Conservation (phyloP, 129 eudicot species). For the Tagetes erecta region DNA sequence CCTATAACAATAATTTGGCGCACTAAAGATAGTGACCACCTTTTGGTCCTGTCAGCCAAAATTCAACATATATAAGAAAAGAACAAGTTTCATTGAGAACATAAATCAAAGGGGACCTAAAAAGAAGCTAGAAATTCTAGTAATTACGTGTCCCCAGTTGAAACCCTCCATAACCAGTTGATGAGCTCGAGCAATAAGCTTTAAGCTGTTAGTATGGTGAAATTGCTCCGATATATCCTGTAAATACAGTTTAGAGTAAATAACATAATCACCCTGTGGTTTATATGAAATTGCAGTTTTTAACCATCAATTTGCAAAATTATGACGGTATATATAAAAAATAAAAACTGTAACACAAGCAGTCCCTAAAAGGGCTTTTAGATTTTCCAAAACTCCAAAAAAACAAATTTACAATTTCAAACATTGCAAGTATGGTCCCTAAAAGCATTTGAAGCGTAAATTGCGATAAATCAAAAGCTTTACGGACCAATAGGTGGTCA, state of each 20-base stretch:
- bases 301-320: background rate
- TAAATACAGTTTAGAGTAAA: background rate
- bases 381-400: too few relatives aligned
- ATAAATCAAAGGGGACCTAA: background rate
- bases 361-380: background rate
- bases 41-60: constrained; percentile 65
- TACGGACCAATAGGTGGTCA: background rate
- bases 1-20: constrained; percentile 88
- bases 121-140: background rate
- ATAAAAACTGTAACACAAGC: background rate
- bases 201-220: constrained; percentile 72
- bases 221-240: constrained; percentile 95
- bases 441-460: background rate
- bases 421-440: background rate
- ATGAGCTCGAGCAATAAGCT: constrained; percentile 93
- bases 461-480: background rate
- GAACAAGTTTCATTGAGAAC: background rate
- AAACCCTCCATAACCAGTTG: constrained; percentile 98
- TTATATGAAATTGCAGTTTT: background rate
- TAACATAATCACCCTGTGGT: background rate
- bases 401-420: background rate
- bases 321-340: background rate
- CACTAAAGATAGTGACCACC: constrained; percentile 87
- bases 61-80: background rate
- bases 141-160: constrained; percentile 90